A percentile compares a stretch with the other conserved stretches of the same genome.
These are phyloP conservation scores for Nannochloris sp. DNA, from an alignment of 139 green algal genomes.

Conservation along the genomic window DNA sequence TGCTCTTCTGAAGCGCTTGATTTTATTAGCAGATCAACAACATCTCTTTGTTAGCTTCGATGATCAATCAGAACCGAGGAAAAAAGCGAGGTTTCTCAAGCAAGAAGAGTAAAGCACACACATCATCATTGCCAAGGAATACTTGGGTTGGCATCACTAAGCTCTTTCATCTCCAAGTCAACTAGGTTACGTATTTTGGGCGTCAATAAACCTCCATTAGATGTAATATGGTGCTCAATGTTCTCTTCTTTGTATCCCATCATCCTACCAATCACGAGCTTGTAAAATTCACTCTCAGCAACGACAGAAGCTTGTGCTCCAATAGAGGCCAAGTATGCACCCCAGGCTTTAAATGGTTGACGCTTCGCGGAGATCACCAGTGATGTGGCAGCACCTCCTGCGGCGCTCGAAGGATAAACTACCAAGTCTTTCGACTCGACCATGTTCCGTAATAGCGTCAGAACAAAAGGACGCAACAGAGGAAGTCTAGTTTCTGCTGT, in stretches of 20 bases:
- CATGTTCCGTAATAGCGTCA: conserved; percentile 23
- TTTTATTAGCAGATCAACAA: too few relatives aligned
- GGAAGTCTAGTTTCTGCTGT: conserved; percentile 11
- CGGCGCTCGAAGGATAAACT: conserved; percentile 7
- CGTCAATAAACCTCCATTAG: background rate
- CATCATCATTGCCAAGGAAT: conserved; percentile 35
- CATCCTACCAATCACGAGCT: conserved; percentile 46
- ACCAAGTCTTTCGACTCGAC: conserved; percentile 14
- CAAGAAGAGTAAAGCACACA: too few relatives aligned
- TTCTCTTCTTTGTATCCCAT: conserved; percentile 44
- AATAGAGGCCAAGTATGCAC: conserved; percentile 32
- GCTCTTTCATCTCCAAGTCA: conserved; percentile 31
- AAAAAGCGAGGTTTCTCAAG: too few relatives aligned
- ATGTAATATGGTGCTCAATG: conserved; percentile 39
- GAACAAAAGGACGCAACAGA: conserved; percentile 36
- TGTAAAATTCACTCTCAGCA: conserved; percentile 53
- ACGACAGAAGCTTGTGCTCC: conserved; percentile 40
- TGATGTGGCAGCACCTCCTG: conserved; percentile 24
- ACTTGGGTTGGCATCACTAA: conserved; percentile 28
- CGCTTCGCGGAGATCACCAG: conserved; percentile 36
- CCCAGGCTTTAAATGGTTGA: conserved; percentile 43
- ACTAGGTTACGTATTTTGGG: conserved; percentile 37
- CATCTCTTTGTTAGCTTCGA: too few relatives aligned
- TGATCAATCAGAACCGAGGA: too few relatives aligned
- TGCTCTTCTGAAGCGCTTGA: too few relatives aligned